Percentiles rank a stretch among this genome's conserved stretches.
These are phyloP conservation scores for Eucalyptus tenuipes DNA, from an alignment of 345 rosid species.

Conservation along the genomic window DNA sequence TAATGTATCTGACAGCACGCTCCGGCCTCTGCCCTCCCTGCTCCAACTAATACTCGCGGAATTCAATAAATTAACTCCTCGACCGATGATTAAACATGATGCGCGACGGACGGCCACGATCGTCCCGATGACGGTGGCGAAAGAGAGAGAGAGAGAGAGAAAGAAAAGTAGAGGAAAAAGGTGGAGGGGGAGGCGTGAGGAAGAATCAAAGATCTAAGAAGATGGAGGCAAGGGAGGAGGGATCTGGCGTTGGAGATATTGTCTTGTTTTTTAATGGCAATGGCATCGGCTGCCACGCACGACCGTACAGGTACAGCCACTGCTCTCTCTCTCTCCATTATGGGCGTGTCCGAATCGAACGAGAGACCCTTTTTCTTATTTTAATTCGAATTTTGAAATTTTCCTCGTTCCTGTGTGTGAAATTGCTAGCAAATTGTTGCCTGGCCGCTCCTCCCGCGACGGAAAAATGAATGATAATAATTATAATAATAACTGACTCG, in stretches of 20 bases:
- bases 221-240: not conserved
- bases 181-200: not conserved
- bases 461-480: not conserved
- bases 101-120: not conserved
- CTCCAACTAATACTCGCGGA: not conserved
- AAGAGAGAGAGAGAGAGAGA: not conserved
- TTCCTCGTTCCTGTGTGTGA: not conserved
- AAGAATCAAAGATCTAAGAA: not conserved
- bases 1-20: not conserved
- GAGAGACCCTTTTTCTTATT: not conserved
- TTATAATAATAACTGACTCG: not conserved
- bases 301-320: not conserved
- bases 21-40: not conserved
- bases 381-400: not conserved
- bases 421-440: too few relatives aligned
- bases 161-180: not conserved
- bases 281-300: not conserved
- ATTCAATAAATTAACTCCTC: not conserved
- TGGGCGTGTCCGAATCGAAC: not conserved
- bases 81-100: not conserved
- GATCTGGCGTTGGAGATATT: not conserved
- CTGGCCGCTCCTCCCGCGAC: not conserved
- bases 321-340: not conserved
- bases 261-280: not conserved
- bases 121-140: not conserved